Conservation (phyloP, 805 yeast species). For the Barnettozyma vustinii region DNA sequence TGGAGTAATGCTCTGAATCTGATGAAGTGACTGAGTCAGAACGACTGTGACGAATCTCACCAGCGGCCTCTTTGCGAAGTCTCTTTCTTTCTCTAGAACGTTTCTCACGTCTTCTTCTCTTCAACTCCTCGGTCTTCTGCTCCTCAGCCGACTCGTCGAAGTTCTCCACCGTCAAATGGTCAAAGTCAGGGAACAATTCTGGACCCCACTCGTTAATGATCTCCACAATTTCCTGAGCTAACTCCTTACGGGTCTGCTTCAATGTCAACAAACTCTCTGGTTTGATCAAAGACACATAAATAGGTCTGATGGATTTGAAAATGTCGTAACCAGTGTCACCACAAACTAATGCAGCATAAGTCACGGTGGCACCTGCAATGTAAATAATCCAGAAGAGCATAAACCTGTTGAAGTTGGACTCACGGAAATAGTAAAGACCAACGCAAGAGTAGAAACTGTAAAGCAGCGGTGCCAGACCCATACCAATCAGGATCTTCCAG, state of each 20-base stretch:
- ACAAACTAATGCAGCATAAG: constrained; percentile 84
- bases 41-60: not conserved
- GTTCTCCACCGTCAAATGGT: constrained; percentile 30
- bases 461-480: constrained; percentile 84
- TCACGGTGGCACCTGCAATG: constrained; percentile 61
- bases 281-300: constrained; percentile 58
- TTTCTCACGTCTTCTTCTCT: constrained; percentile 30
- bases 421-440: constrained; percentile 36
- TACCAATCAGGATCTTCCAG: constrained; percentile 88
- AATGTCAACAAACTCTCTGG: constrained; percentile 54
- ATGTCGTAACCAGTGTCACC: constrained; percentile 95
- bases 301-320: constrained; percentile 75
- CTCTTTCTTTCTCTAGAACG: constrained; percentile 18
- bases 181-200: constrained; percentile 80
- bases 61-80: constrained; percentile 4
- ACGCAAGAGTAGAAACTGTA: constrained; percentile 74
- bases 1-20: constrained; percentile 40
- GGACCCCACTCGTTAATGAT: constrained; percentile 80
- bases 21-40: constrained; percentile 19
- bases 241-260: constrained; percentile 52
- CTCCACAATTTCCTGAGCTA: constrained; percentile 72
- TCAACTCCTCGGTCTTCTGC: constrained; percentile 31
- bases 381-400: constrained; percentile 40
- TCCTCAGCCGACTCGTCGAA: constrained; percentile 30
- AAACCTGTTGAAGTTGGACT: constrained; percentile 28